Conservation (phyloP, 768 basidiomycete species). For the Boletus rubescentipes region DNA sequence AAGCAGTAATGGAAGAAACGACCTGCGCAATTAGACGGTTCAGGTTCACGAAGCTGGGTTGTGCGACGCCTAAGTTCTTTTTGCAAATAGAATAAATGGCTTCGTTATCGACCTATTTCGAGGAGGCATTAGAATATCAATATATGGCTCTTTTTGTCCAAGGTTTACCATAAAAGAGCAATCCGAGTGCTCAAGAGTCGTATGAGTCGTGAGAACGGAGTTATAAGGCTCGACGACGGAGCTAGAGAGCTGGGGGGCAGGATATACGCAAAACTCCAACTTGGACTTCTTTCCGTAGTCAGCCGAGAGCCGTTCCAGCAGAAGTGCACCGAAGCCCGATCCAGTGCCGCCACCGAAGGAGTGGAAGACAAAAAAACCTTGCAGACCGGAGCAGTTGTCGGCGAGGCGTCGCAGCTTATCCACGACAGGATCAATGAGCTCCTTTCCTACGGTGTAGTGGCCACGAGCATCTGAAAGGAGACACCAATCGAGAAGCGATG, state of each 20-base stretch:
- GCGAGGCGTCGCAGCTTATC: constrained; percentile 96
- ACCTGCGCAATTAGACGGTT: constrained; percentile 98
- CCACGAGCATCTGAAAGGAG: constrained; percentile 82
- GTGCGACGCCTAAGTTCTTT: constrained; percentile 81
- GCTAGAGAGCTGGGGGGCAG: constrained; percentile 89
- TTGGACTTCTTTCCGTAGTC: constrained; percentile 99
- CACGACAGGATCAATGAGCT: constrained; percentile 95
- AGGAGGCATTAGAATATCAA: constrained; percentile 8
- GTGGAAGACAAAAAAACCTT: constrained; percentile 99
- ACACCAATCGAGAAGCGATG: constrained; percentile 13
- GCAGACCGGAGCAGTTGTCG: constrained; percentile 96
- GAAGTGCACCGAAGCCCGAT: constrained; percentile 96
- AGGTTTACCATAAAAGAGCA: constrained; percentile 94
- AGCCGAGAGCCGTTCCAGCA: constrained; percentile 94
- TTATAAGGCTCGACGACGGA: constrained; percentile 99
- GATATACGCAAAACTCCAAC: constrained; percentile 97
- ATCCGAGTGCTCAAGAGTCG: constrained; percentile 99
- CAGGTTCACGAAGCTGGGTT: constrained; percentile 89
- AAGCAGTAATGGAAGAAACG: constrained; percentile 96
- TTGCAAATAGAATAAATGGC: constrained; percentile 99
- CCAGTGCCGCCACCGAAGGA: constrained; percentile 99
- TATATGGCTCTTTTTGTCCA: not conserved
- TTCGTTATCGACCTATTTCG: constrained; percentile 88
- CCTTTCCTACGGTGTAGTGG: constrained; percentile 99
- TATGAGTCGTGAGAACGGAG: constrained; percentile 96